Percentiles rank a stretch among this genome's conserved stretches.
Conservation (phyloP, 306 rosid species). For the Pterocarpus macrocarpus region DNA sequence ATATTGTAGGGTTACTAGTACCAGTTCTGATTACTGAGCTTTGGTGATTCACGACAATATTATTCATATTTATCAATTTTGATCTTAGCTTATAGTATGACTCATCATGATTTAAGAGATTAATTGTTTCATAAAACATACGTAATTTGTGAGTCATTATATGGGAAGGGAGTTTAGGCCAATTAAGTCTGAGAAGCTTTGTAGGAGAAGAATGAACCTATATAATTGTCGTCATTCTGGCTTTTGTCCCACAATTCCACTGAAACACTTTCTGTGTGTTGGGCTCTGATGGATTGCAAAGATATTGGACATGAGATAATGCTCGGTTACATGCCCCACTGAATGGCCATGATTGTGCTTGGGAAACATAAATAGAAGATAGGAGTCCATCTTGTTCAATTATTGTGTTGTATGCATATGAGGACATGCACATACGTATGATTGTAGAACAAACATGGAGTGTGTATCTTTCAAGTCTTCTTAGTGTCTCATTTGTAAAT, state of each 20-base stretch:
- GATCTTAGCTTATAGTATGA: not conserved
- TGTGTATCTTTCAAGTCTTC: constrained; percentile 14
- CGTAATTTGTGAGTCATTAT: not conserved
- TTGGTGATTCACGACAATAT: not conserved
- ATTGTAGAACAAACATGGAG: constrained; percentile 24
- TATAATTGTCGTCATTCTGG: constrained; percentile 25
- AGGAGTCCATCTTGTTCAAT: constrained; percentile 21
- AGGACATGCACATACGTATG: constrained; percentile 26
- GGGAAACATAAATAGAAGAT: not conserved
- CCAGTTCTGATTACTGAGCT: not conserved
- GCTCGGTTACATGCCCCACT: constrained; percentile 34
- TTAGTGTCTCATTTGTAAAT: not conserved
- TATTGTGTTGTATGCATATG: constrained; percentile 13
- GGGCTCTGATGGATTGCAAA: constrained; percentile 25
- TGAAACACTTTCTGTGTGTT: constrained; percentile 31
- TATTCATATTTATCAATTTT: constrained; percentile 12
- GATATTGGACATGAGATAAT: not conserved
- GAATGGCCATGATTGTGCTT: constrained; percentile 20
- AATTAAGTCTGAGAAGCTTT: not conserved
- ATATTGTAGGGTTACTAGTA: not conserved
- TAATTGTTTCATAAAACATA: not conserved
- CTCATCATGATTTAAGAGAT: not conserved
- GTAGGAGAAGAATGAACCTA: not conserved
- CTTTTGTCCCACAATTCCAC: constrained; percentile 35
- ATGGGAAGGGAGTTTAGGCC: not conserved